Evolutionary conservation across 306 rosid genomes (phyloP).

Genomic region (Biancaea sappan): DNA sequence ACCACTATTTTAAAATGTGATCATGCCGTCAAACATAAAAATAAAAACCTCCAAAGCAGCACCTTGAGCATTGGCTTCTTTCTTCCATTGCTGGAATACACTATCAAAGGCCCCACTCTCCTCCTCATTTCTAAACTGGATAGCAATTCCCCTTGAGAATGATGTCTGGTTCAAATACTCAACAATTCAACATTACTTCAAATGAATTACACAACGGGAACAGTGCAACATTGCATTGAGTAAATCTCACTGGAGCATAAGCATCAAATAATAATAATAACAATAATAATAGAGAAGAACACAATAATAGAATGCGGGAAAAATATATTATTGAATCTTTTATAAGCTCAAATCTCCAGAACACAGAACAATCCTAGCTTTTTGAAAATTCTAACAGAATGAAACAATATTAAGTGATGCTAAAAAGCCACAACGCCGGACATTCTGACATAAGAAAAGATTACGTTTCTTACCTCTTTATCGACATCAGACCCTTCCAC

Average conservation of each 20-base stretch:
- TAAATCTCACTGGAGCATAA: background rate
- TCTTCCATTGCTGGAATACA: slow-evolving; percentile 75
- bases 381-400: slow-evolving; percentile 7
- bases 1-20: too few species aligned
- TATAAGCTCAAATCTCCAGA: background rate
- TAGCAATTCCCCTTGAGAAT: slow-evolving; percentile 61
- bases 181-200: slow-evolving; percentile 19
- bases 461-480: slow-evolving; percentile 53
- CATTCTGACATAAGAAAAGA: background rate
- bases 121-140: slow-evolving; percentile 74
- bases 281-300: background rate
- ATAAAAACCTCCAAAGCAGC: slow-evolving; percentile 34
- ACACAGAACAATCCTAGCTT: background rate
- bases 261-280: background rate
- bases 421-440: background rate
- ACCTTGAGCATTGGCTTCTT: slow-evolving; percentile 69
- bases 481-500: slow-evolving; percentile 50
- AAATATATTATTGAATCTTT: background rate
- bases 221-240: background rate
- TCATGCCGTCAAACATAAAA: background rate
- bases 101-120: slow-evolving; percentile 71
- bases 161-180: slow-evolving; percentile 52
- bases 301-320: background rate
- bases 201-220: background rate
- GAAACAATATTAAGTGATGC: background rate